phyloP scores from a whole-genome alignment of 129 eudicot genomes.

The Solidago caesia region DNA sequence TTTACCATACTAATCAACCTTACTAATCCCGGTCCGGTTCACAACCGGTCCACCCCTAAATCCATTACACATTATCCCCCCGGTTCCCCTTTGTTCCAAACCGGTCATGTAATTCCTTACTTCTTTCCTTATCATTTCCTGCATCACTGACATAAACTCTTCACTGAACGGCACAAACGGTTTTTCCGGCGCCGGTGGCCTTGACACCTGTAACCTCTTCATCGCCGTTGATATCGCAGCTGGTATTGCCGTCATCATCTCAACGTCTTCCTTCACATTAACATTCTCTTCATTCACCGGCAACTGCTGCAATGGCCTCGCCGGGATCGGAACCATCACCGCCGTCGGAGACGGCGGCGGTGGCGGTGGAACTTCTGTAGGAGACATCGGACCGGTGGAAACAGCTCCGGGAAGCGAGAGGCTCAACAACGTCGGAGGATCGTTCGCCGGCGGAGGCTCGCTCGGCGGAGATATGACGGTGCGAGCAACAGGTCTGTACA shows the following conservation, averaged over 20 bases:
- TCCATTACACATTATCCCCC: conserved; percentile 35
- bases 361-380: too few relatives aligned
- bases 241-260: conserved; percentile 22
- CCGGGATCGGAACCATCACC: conserved; percentile 18
- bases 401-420: conserved; percentile 69
- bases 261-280: not conserved
- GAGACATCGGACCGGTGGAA: conserved; percentile 4
- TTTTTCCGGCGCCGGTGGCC: conserved; percentile 32
- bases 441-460: conserved; percentile 20
- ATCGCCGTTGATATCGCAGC: conserved; percentile 15
- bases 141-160: conserved; percentile 86
- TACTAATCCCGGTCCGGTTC: conserved; percentile 66
- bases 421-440: conserved; percentile 57
- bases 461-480: conserved; percentile 19
- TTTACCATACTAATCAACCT: conserved; percentile 42
- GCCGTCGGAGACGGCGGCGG: conserved; percentile 22
- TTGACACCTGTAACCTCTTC: conserved; percentile 32
- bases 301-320: conserved; percentile 29
- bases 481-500: conserved; percentile 53
- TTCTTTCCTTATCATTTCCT: conserved; percentile 82
- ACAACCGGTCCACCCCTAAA: conserved; percentile 47
- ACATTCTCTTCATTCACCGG: conserved; percentile 1
- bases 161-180: conserved; percentile 42
- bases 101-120: conserved; percentile 77
- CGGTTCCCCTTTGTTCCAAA: conserved; percentile 31